Percentiles rank a stretch among this genome's conserved stretches.
These are phyloP conservation scores for Eucalyptus caleyi DNA, from an alignment of 345 rosid genomes.

Conservation along the genomic window DNA sequence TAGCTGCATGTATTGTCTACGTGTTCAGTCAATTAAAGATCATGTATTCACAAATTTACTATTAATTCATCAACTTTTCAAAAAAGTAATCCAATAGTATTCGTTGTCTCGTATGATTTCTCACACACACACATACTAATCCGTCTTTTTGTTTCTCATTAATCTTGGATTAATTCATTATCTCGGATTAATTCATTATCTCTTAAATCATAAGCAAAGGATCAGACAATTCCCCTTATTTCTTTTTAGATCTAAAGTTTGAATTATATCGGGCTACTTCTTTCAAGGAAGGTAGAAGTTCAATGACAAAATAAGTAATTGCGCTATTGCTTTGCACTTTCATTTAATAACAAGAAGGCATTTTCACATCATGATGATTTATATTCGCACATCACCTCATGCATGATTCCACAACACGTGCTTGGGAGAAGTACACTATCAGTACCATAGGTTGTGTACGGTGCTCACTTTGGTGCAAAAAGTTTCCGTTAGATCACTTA, in stretches of 20 bases:
- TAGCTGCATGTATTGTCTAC: neutral
- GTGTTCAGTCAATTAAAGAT: neutral
- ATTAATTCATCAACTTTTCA: neutral
- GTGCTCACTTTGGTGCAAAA: too few species aligned
- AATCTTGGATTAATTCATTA: neutral
- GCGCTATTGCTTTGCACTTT: neutral
- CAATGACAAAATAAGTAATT: neutral
- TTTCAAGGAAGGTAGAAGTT: neutral
- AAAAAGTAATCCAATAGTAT: neutral
- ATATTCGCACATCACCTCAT: neutral
- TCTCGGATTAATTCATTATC: neutral
- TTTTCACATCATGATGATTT: neutral
- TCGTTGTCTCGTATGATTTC: neutral
- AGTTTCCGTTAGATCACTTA: too few species aligned
- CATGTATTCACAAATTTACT: neutral
- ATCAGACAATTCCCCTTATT: neutral
- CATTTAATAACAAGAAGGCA: neutral
- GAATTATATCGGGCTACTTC: neutral
- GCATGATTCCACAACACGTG: neutral
- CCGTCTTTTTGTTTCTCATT: neutral
- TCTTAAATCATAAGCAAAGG: neutral
- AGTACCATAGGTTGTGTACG: too few species aligned
- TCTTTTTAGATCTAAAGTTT: neutral
- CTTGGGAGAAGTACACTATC: too few species aligned
- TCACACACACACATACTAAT: neutral